phyloP scores from a whole-genome alignment of 306 rosid species.

The Comarum palustre region DNA sequence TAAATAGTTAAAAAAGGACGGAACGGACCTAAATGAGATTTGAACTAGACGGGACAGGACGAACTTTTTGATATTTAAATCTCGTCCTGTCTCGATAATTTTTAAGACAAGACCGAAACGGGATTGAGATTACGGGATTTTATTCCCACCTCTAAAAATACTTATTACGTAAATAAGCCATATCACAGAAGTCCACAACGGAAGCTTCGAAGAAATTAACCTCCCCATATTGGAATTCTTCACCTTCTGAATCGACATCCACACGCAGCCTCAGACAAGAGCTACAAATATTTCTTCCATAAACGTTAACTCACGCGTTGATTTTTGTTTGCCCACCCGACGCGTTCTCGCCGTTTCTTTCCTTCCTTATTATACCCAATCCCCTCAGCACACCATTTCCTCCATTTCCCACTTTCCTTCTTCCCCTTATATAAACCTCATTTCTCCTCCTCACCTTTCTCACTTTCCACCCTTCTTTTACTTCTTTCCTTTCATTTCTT shows the following conservation, averaged over 20 bases:
- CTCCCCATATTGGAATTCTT: neutral
- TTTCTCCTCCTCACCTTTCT: neutral
- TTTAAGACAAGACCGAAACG: too few species aligned
- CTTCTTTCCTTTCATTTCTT: neutral
- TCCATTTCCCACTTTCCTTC: neutral
- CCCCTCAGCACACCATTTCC: neutral
- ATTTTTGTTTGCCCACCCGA: constrained; percentile 2
- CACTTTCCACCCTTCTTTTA: neutral
- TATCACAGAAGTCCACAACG: neutral
- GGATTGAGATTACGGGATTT: too few species aligned
- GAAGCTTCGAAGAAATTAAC: neutral
- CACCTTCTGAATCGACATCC: neutral
- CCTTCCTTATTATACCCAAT: neutral
- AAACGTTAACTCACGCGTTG: neutral
- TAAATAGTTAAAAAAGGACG: too few species aligned
- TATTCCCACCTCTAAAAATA: too few species aligned
- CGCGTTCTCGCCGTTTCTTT: constrained; percentile 15
- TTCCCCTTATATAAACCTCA: constrained; percentile 12
- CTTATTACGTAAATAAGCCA: neutral
- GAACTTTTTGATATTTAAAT: too few species aligned
- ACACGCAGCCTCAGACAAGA: neutral
- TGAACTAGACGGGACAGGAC: too few species aligned
- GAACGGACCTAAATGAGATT: too few species aligned
- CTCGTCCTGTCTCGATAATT: too few species aligned
- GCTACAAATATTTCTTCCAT: neutral